Evolutionary conservation across 2,329 filamentous ascomycete genomes (phyloP).

Genomic region (Trichoderma atrobrunneum): DNA sequence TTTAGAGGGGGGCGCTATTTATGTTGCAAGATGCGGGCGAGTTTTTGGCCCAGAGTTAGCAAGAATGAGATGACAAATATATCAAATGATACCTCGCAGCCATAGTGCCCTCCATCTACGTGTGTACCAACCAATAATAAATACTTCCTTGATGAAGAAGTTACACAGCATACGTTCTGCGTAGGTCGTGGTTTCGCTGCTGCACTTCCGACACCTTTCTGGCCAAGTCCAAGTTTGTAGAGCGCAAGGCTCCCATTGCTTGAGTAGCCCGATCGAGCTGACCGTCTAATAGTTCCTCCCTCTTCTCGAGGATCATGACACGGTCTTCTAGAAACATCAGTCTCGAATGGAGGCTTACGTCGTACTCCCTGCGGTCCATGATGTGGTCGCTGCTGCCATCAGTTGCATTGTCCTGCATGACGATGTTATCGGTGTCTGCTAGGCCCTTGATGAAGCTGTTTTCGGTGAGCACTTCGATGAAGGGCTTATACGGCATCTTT

Average conservation of each 20-base stretch:
- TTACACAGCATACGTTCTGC: constrained; percentile 5
- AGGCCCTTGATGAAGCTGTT: background rate
- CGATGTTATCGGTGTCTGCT: background rate
- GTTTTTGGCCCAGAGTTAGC: background rate
- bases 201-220: constrained; percentile 17
- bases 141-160: background rate
- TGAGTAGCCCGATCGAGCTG: constrained; percentile 1
- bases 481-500: constrained; percentile 9
- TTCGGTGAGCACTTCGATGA: constrained; percentile 11
- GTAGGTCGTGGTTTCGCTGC: constrained; percentile 13
- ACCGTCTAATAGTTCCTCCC: background rate
- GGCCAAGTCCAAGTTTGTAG: constrained; percentile 11
- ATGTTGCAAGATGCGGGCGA: background rate
- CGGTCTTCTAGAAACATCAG: constrained; percentile 15
- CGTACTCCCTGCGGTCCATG: background rate
- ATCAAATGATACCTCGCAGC: background rate
- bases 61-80: constrained; percentile 5
- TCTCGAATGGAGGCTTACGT: background rate
- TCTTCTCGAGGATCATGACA: constrained; percentile 11
- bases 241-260: background rate
- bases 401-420: background rate
- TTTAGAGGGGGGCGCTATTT: background rate
- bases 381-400: background rate
- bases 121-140: background rate
- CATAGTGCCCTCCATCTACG: background rate